These are phyloP conservation scores for Cryphonectria parasitica DNA, from an alignment of 2,329 filamentous ascomycete species.

Conservation along the genomic window DNA sequence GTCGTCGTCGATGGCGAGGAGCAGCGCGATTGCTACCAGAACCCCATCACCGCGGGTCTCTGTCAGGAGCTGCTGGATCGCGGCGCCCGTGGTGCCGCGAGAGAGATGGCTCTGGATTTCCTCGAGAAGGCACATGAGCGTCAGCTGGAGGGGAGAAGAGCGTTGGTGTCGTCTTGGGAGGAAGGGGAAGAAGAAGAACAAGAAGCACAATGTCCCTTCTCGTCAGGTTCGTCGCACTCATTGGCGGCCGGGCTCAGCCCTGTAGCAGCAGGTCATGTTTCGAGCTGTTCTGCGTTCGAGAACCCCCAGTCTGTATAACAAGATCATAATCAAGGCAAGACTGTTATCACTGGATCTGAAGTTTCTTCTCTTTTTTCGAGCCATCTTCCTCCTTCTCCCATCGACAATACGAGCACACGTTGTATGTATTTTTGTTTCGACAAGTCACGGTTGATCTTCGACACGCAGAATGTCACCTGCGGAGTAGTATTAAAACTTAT, in stretches of 20 bases:
- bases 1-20: not conserved
- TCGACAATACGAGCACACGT: not conserved
- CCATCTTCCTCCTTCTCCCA: not conserved
- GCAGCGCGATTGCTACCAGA: not conserved
- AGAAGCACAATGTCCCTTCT: not conserved
- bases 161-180: not conserved
- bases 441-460: not conserved
- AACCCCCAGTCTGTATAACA: not conserved
- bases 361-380: not conserved
- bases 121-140: not conserved
- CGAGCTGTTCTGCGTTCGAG: not conserved
- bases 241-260: not conserved
- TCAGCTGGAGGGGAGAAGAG: not conserved
- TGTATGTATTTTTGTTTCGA: not conserved
- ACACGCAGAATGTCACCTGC: slow-evolving; percentile 1
- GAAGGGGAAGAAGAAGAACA: not conserved
- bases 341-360: not conserved
- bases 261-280: not conserved
- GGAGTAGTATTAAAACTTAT: slow-evolving; percentile 11
- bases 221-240: not conserved
- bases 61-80: slow-evolving; percentile 7
- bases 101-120: not conserved
- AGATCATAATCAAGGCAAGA: not conserved
- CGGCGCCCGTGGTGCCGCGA: not conserved
- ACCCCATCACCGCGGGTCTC: not conserved